Percentiles rank a stretch among this genome's conserved stretches.
Conservation (phyloP, 768 basidiomycete genomes). For the Saitozyma podzolica region DNA sequence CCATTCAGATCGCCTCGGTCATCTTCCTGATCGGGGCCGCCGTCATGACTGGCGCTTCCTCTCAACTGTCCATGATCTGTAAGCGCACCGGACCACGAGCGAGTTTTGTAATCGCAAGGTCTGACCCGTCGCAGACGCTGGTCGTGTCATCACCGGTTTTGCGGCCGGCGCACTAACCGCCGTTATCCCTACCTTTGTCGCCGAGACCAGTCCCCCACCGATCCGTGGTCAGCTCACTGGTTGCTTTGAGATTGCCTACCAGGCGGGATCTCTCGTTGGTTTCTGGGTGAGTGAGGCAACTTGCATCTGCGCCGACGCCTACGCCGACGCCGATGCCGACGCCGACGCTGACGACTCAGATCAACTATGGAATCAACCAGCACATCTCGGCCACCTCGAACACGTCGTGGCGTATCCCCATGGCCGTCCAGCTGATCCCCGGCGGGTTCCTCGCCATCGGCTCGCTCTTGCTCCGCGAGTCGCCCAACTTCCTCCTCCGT, state of each 20-base stretch:
- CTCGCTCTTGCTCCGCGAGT: slow-evolving; percentile 50
- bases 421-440: slow-evolving; percentile 61
- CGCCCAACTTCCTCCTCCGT: slow-evolving; percentile 37
- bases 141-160: slow-evolving; percentile 36
- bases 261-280: slow-evolving; percentile 57
- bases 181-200: slow-evolving; percentile 50
- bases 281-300: slow-evolving; percentile 28
- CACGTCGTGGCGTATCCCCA: slow-evolving; percentile 46
- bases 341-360: background rate
- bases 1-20: slow-evolving; percentile 49
- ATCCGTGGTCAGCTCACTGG: slow-evolving; percentile 55
- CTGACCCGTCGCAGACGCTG: no score
- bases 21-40: slow-evolving; percentile 56
- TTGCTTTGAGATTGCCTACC: slow-evolving; percentile 59
- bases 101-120: no score
- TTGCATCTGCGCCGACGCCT: no score
- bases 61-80: background rate
- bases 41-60: slow-evolving; percentile 41
- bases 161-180: slow-evolving; percentile 53
- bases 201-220: slow-evolving; percentile 48
- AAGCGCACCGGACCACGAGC: no score
- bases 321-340: no score
- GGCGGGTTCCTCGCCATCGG: slow-evolving; percentile 60
- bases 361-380: slow-evolving; percentile 26
- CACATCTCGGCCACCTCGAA: slow-evolving; percentile 3